phyloP scores from a whole-genome alignment of 139 green algal species.

The Chlamydomonas schloesseri region DNA sequence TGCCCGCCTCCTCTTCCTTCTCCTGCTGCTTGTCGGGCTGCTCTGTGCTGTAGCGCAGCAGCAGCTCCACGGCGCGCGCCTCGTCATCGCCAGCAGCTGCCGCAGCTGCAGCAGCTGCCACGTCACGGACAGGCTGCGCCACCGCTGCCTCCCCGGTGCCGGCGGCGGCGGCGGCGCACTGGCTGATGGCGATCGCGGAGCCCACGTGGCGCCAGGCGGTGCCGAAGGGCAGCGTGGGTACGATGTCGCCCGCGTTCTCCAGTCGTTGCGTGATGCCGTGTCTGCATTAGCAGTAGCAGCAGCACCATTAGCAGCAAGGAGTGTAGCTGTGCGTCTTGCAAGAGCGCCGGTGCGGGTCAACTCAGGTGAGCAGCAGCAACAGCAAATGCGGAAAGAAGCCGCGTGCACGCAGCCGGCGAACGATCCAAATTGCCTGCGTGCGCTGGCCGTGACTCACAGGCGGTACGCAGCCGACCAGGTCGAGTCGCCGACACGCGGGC shows the following conservation, averaged over 20 bases:
- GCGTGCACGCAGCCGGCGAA: too few species aligned
- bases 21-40: too few species aligned
- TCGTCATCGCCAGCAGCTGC: background rate
- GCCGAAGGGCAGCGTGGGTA: constrained; percentile 33
- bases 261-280: constrained; percentile 1
- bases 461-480: constrained; percentile 6
- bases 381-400: too few species aligned
- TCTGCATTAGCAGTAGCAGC: background rate
- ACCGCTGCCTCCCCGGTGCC: background rate
- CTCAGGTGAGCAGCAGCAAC: too few species aligned
- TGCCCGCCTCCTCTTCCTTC: too few species aligned
- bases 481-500: constrained; percentile 4
- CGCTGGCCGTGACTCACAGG: background rate
- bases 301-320: background rate
- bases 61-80: background rate
- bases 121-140: too few species aligned
- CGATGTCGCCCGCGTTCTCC: constrained; percentile 43
- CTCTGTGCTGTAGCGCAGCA: too few species aligned
- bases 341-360: too few species aligned
- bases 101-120: too few species aligned
- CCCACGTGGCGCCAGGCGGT: constrained; percentile 29
- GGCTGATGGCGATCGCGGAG: background rate
- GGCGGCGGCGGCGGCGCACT: background rate
- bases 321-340: background rate
- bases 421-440: too few species aligned